A percentile compares a stretch with the other conserved stretches of the same genome.
phyloP scores from a whole-genome alignment of 148 eudicot genomes.

The Dysphania ambrosioides region DNA sequence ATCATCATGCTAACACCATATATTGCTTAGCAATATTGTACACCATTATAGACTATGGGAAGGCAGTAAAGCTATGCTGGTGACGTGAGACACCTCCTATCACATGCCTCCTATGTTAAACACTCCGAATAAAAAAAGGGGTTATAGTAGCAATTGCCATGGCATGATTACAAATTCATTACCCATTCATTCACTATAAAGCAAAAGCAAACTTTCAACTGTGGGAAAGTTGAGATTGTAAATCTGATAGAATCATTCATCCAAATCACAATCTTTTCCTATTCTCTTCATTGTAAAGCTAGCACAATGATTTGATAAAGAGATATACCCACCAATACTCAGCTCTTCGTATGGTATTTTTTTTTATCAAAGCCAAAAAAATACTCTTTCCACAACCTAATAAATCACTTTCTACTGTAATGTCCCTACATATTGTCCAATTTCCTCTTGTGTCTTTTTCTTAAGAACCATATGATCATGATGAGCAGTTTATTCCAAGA shows the following conservation, averaged over 20 bases:
- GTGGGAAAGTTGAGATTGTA: constrained; percentile 20
- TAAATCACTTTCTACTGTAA: background rate
- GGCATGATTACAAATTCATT: constrained; percentile 23
- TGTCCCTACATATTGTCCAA: background rate
- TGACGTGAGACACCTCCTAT: background rate
- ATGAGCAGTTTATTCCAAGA: background rate
- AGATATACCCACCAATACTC: constrained; percentile 16
- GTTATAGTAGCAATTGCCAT: background rate
- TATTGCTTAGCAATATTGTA: background rate
- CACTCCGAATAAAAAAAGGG: background rate
- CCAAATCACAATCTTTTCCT: constrained; percentile 25
- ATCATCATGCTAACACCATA: background rate
- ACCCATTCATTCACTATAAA: constrained; percentile 16
- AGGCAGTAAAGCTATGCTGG: constrained; percentile 8
- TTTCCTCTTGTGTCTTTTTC: background rate
- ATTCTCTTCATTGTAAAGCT: constrained; percentile 17
- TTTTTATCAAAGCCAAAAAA: no score
- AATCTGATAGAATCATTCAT: constrained; percentile 22
- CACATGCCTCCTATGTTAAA: constrained; percentile 19
- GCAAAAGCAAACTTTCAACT: constrained; percentile 17
- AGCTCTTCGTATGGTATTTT: background rate
- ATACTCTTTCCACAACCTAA: background rate
- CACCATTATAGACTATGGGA: background rate
- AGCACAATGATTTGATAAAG: constrained; percentile 23
- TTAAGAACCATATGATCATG: background rate